These are phyloP conservation scores for Fusarium tuaranense DNA, from an alignment of 2,329 filamentous ascomycete species.

Conservation along the genomic window DNA sequence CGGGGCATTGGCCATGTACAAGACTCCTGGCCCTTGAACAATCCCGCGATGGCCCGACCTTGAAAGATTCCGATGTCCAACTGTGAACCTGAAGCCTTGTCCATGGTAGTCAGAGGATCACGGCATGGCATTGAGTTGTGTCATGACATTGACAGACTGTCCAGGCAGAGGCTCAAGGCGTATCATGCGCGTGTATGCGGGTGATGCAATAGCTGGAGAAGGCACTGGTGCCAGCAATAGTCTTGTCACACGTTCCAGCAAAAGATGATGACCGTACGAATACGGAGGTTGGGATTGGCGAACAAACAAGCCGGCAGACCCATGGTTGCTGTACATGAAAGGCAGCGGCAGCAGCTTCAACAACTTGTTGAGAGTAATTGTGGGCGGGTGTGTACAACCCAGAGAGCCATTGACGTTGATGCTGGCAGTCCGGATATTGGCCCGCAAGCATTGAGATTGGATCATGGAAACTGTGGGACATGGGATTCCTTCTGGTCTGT, in stretches of 20 bases:
- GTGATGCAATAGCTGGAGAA: not conserved
- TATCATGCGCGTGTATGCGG: not conserved
- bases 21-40: not conserved
- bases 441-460: slow-evolving; percentile 13
- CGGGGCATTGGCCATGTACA: not conserved
- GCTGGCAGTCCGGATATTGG: slow-evolving; percentile 6
- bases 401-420: slow-evolving; percentile 14
- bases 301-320: not conserved
- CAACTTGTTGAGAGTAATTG: not conserved
- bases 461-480: slow-evolving; percentile 22
- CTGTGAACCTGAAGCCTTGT: not conserved
- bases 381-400: not conserved
- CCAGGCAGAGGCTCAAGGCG: not conserved
- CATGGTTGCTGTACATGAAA: slow-evolving; percentile 13
- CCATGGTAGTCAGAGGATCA: not conserved
- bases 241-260: not conserved
- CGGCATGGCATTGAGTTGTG: not conserved
- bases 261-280: not conserved
- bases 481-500: slow-evolving; percentile 11
- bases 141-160: not conserved
- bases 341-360: not conserved
- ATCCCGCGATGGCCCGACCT: not conserved
- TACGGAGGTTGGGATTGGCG: not conserved
- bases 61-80: not conserved
- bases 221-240: not conserved